Percentiles rank a stretch among this genome's conserved stretches.
phyloP scores from a whole-genome alignment of 768 basidiomycete species.

The Phylloporus sp. region DNA sequence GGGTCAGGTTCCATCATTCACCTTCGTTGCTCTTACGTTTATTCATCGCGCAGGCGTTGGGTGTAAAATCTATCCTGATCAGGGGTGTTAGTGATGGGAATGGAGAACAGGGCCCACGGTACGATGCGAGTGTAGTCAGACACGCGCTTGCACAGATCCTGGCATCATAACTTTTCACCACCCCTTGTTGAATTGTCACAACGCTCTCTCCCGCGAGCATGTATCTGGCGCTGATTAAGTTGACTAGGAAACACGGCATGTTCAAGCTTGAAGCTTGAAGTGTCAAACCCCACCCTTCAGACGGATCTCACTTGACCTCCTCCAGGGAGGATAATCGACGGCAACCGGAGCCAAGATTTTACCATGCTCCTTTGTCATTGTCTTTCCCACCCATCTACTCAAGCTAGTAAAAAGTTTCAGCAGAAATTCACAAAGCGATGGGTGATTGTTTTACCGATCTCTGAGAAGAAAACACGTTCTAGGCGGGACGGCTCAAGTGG shows the following conservation, averaged over 20 bases:
- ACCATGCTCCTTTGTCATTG: neutral
- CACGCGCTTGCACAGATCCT: conserved; percentile 38
- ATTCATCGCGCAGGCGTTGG: conserved; percentile 41
- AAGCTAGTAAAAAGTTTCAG: neutral
- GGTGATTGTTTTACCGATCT: neutral
- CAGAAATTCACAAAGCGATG: neutral
- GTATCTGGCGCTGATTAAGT: neutral
- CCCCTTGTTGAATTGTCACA: neutral
- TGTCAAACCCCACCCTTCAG: neutral
- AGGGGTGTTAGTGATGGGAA: conserved; percentile 22
- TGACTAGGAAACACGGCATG: neutral
- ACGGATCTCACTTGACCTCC: neutral
- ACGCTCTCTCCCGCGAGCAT: conserved; percentile 4
- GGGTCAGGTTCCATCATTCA: conserved; percentile 21
- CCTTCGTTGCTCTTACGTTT: conserved; percentile 2
- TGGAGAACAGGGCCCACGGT: conserved; percentile 33
- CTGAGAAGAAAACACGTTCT: neutral
- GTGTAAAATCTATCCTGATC: conserved; percentile 57
- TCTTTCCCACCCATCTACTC: neutral
- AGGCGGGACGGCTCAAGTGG: neutral
- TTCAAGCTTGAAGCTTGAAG: no score
- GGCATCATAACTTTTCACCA: conserved; percentile 1
- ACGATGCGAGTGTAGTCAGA: conserved; percentile 45
- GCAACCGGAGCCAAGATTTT: neutral
- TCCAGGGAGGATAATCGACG: neutral